Percentiles rank a stretch among this genome's conserved stretches.
Conservation (phyloP, 331 rosid genomes). For the Dryas integrifolia region DNA sequence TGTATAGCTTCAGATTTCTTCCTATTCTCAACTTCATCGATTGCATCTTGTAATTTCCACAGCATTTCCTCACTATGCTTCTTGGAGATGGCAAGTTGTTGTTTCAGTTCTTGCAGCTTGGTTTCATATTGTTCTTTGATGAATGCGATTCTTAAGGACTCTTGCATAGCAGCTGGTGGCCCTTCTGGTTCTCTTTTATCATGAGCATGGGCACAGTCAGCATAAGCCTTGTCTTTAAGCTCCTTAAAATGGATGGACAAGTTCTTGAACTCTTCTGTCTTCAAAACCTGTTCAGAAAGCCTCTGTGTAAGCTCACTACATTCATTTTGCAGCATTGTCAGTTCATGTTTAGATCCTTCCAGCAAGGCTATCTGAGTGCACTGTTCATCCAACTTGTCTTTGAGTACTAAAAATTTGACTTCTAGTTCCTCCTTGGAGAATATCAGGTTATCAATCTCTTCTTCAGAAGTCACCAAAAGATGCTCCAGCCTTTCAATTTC, state of each 20-base stretch:
- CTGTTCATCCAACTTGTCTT: slow-evolving; percentile 66
- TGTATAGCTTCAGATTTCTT: slow-evolving; percentile 75
- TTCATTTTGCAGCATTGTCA: slow-evolving; percentile 49
- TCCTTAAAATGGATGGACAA: slow-evolving; percentile 93
- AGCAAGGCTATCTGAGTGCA: slow-evolving; percentile 40
- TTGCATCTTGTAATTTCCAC: slow-evolving; percentile 85
- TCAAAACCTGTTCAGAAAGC: slow-evolving; percentile 85
- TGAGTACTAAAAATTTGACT: slow-evolving; percentile 61
- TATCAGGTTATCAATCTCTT: slow-evolving; percentile 60
- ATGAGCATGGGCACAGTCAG: slow-evolving; percentile 56
- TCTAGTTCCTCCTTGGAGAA: slow-evolving; percentile 71
- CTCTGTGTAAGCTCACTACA: slow-evolving; percentile 60
- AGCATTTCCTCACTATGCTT: slow-evolving; percentile 90
- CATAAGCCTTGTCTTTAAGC: slow-evolving; percentile 85
- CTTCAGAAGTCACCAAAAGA: slow-evolving; percentile 48
- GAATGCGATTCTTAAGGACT: slow-evolving; percentile 93
- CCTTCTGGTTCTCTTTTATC: slow-evolving; percentile 79
- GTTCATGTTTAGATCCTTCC: slow-evolving; percentile 57
- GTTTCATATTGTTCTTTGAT: slow-evolving; percentile 96
- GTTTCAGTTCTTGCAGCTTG: slow-evolving; percentile 85
- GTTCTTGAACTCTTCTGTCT: slow-evolving; percentile 88
- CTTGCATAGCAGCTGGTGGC: slow-evolving; percentile 65
- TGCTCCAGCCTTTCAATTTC: slow-evolving; percentile 64
- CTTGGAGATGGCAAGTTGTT: slow-evolving; percentile 72
- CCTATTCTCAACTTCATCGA: slow-evolving; percentile 68